Evolutionary conservation across 176 grass and related monocot species (phyloP), one percentile per base, ranked within the genome.

Genomic region (Saccharum spontaneum): DNA sequence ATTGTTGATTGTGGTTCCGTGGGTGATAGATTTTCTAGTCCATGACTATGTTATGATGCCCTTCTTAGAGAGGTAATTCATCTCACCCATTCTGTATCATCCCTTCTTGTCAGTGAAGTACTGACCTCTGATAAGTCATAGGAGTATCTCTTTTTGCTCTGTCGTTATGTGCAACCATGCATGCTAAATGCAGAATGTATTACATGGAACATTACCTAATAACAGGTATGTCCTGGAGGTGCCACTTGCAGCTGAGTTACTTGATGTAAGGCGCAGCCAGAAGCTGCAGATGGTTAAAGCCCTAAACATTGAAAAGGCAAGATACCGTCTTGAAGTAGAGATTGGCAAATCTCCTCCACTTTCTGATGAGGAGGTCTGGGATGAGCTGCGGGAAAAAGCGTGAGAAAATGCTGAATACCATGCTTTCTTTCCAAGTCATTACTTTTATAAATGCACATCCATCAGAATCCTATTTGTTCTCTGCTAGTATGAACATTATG

Each of bases 31-130:
- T 82, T 94, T 95, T 89, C 68, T 95, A 61, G 87, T 98, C 88
- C 96, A 98, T 94, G 96, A 98, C 89, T 95, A 89, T 79, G 87
- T 95, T 88, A 82, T 98, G 75, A 95, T 98, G 96, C 93, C 93
- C 73, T 98, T 98, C 85, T 81, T 98, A 90, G 96, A 98, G 77
- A 95, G 93, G 96, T 98, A 90, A 83, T 82, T 69, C 48, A 12
- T 69, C 26, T 76, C 71, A 8, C 26, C 10, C 46, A 62, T 86
- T 79, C 10, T 18, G 64, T 81, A 38, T 34, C 18, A 63, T 82
- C 15, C 10, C 0, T 15, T 50, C 75, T 41, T 66, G 3, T 55
- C 46, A 17, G 39, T 77, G 17, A 77, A 54, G 23, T 68, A 77
- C 20, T 20, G 28, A 57, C 46, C 78, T 54, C 77, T 69, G 49